Percentiles rank a stretch among this genome's conserved stretches.
Evolutionary conservation across 2,329 filamentous ascomycete species (phyloP).

Genomic region (Scedosporium aurantiacum): DNA sequence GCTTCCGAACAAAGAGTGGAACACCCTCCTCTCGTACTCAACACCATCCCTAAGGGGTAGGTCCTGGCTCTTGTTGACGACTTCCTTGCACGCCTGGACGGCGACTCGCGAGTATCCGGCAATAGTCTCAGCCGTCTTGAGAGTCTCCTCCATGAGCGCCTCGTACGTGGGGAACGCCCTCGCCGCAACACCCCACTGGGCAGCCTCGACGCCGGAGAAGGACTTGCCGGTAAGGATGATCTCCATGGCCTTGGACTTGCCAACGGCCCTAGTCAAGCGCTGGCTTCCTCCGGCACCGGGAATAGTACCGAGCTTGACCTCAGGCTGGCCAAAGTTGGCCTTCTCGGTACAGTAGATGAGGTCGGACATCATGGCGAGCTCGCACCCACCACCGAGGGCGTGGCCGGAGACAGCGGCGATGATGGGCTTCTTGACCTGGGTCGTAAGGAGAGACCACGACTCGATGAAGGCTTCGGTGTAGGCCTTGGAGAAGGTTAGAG

Average conservation of each 20-base stretch:
- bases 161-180: conserved; percentile 70
- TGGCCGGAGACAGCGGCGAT: conserved; percentile 92
- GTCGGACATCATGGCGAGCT: conserved; percentile 96
- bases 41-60: conserved; percentile 77
- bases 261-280: conserved; percentile 70
- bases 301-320: conserved; percentile 89
- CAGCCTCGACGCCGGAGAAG: conserved; percentile 76
- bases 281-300: conserved; percentile 89
- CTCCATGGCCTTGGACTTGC: conserved; percentile 84
- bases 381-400: conserved; percentile 88
- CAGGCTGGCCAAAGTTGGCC: conserved; percentile 91
- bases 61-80: conserved; percentile 99
- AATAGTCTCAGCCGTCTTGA: conserved; percentile 82
- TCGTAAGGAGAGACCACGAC: conserved; percentile 79
- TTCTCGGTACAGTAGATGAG: conserved; percentile 78
- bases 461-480: conserved; percentile 92
- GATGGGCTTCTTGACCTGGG: conserved; percentile 80
- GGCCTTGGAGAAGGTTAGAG: conserved; percentile 76
- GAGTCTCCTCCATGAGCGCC: conserved; percentile 66
- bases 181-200: conserved; percentile 81
- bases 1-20: conserved; percentile 87
- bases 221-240: conserved; percentile 76
- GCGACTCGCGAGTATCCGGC: conserved; percentile 79
- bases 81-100: conserved; percentile 84
- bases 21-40: conserved; percentile 86